Base-by-base conservation (phyloP, 139 green algal genomes). In the Micractinium conductrix region DNA sequence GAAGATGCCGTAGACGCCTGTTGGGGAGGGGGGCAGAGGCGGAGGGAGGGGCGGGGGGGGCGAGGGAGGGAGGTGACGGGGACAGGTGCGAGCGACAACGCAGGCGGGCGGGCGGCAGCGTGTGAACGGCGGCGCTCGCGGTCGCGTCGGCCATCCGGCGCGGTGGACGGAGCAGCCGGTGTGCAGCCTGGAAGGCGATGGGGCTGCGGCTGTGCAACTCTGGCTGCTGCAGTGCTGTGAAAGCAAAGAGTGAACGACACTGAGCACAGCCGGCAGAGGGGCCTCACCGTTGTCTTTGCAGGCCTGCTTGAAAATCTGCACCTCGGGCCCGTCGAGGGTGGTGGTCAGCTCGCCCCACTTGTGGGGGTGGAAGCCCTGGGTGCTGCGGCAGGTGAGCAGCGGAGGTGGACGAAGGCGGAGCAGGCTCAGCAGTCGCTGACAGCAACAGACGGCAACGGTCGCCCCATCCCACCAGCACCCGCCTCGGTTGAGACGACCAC, bases 301-400 rank as follows among this genome's bases (percentile, higher is more conserved):
- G 0, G 86, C 88, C 67, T 90, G 60, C 69, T 89, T 87, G 70
- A 92, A 90, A 7, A 92, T 83, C 14, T 62, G 45, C 10, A 92
- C 88, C 86, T 92, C 88, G 6, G 83, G 86, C 19, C 86, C 86
- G 68, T 92, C 86, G 30, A 89, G 74, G 30, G 83, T 90, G 60
- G 86, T 92, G 35, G 88, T 92, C 22, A 92, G 71, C 45, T 92
- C 86, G 5, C 53, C 24, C 88, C 88, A 92, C 74, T 89, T 90
- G 21, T 65, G 53, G 6, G 88, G 88, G 75, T 92, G 88, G 45
- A 92, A 90, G 37, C 88, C 88, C 86, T 92, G 80, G 38, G 43
- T 70, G 62, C 42, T 71, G 72, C 24, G 69, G 38, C 22, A 10
- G 38, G 69, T 14, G 69, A 21, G 69, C 38, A 3, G 0, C 21